A percentile compares a stretch with the other conserved stretches of the same genome.
phyloP scores from a whole-genome alignment of 176 grass and related monocot species.

The Hordeum marinum region DNA sequence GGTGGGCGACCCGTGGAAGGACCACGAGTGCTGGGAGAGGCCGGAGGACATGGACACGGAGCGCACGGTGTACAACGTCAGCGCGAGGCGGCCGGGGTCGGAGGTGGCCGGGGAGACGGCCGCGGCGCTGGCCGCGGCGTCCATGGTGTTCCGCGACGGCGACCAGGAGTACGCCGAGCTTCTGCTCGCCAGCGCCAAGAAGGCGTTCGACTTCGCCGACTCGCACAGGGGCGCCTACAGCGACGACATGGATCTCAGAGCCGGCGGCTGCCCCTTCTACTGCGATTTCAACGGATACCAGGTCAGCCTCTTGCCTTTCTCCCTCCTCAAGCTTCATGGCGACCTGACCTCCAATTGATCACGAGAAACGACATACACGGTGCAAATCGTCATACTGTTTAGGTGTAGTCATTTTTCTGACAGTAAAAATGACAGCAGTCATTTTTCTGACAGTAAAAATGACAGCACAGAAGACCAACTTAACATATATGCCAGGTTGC shows the following conservation, averaged over 20 bases:
- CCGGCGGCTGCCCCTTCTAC: slow-evolving; percentile 83
- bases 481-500: neutral
- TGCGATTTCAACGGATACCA: slow-evolving; percentile 94
- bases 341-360: neutral
- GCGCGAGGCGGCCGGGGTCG: slow-evolving; percentile 51
- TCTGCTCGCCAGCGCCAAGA: slow-evolving; percentile 51
- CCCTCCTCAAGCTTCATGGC: neutral
- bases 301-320: slow-evolving; percentile 35
- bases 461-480: neutral
- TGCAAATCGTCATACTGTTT: neutral
- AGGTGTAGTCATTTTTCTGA: neutral
- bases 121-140: slow-evolving; percentile 77
- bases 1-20: slow-evolving; percentile 77
- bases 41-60: slow-evolving; percentile 95
- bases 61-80: slow-evolving; percentile 90
- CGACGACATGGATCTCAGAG: slow-evolving; percentile 64
- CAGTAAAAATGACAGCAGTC: neutral
- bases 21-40: slow-evolving; percentile 89
- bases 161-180: slow-evolving; percentile 57
- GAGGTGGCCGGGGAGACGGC: slow-evolving; percentile 90
- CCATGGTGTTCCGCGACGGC: slow-evolving; percentile 67
- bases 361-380: neutral
- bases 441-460: neutral
- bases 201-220: slow-evolving; percentile 79
- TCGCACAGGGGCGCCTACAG: slow-evolving; percentile 81